These are phyloP conservation scores for Neocallimastix lanati DNA, from an alignment of 192 early-diverging fungal genomes.

Conservation along the genomic window DNA sequence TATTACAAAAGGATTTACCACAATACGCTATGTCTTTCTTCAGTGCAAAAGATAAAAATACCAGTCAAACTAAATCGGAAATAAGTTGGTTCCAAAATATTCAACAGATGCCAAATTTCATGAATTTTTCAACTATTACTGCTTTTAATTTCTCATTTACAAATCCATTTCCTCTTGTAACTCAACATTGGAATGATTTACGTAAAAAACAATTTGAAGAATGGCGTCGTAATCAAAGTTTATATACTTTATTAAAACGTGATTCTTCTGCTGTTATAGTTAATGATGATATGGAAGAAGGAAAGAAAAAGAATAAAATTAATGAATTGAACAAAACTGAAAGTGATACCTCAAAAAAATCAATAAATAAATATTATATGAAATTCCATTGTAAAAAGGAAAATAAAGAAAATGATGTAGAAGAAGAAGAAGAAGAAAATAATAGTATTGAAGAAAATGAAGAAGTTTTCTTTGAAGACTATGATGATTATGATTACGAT, in stretches of 20 bases:
- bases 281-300: background rate
- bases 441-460: background rate
- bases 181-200: background rate
- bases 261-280: background rate
- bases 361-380: no score
- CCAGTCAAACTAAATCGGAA: background rate
- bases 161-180: background rate
- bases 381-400: background rate
- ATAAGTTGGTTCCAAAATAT: background rate
- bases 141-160: background rate
- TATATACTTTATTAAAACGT: background rate
- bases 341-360: no score
- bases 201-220: background rate
- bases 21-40: background rate
- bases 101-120: background rate
- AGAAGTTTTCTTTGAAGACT: background rate
- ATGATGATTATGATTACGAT: background rate
- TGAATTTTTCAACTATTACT: background rate
- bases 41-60: background rate
- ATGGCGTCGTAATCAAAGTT: background rate
- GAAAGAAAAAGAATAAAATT: background rate
- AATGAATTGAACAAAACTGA: background rate
- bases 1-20: background rate
- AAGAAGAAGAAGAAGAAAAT: background rate
- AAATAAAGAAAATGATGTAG: background rate